These are phyloP conservation scores for Xylaria arbuscula DNA, from an alignment of 2,329 filamentous ascomycete species.

Conservation along the genomic window DNA sequence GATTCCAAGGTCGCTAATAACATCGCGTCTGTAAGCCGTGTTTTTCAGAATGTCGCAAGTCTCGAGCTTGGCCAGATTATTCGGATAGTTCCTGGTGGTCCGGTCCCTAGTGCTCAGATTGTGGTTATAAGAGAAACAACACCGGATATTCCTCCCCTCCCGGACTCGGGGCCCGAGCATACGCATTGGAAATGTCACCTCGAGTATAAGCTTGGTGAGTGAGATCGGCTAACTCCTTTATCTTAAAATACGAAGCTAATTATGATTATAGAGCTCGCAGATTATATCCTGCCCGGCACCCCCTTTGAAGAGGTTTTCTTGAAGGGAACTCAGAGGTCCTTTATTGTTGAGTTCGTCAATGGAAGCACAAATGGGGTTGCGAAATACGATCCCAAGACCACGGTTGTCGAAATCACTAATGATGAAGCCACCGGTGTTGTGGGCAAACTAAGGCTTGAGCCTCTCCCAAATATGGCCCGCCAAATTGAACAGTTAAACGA, in stretches of 20 bases:
- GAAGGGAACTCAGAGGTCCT: conserved; percentile 68
- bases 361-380: conserved; percentile 58
- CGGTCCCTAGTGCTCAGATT: conserved; percentile 65
- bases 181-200: conserved; percentile 48
- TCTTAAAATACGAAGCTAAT: conserved; percentile 24
- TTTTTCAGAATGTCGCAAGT: conserved; percentile 76
- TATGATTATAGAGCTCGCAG: conserved; percentile 64
- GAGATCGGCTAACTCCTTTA: neutral
- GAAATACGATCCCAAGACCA: conserved; percentile 55
- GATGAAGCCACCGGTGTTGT: conserved; percentile 46
- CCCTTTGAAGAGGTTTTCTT: conserved; percentile 72
- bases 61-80: conserved; percentile 77
- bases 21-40: conserved; percentile 77
- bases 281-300: conserved; percentile 76
- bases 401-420: conserved; percentile 54
- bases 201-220: conserved; percentile 47
- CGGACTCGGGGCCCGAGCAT: conserved; percentile 44
- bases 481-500: conserved; percentile 75
- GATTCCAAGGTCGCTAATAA: conserved; percentile 71
- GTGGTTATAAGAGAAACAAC: conserved; percentile 71
- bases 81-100: conserved; percentile 67
- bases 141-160: conserved; percentile 49
- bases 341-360: conserved; percentile 69
- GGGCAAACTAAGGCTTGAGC: conserved; percentile 58
- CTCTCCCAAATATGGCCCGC: conserved; percentile 74